phyloP scores from a whole-genome alignment of 305 asterid genomes.

The Plantago coronopus region DNA sequence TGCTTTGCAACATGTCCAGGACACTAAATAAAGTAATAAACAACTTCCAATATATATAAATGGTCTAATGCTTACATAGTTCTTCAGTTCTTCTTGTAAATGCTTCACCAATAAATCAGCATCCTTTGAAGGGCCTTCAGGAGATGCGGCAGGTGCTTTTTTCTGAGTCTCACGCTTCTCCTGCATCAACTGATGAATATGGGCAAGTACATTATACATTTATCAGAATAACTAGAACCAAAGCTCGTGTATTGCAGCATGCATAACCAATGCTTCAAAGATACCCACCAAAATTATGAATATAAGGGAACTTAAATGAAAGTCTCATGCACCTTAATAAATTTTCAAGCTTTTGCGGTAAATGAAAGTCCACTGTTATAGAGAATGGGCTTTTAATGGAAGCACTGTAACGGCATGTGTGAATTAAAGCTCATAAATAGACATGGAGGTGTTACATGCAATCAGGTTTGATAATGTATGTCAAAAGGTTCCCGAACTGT shows the following conservation, averaged over 20 bases:
- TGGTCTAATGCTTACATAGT: conserved; percentile 56
- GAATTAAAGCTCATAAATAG: conserved; percentile 21
- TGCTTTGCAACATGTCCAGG: conserved; percentile 13
- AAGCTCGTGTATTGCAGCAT: too few species aligned
- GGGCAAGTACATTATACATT: conserved; percentile 22
- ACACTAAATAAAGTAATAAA: too few species aligned
- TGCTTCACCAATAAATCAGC: conserved; percentile 65
- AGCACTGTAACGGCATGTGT: neutral
- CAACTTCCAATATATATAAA: neutral
- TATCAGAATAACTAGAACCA: too few species aligned
- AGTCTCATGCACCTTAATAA: too few species aligned
- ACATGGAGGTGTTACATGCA: conserved; percentile 4
- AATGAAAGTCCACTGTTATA: too few species aligned
- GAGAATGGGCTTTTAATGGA: too few species aligned
- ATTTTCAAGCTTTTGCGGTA: too few species aligned
- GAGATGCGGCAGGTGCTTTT: conserved; percentile 45
- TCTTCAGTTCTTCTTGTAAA: conserved; percentile 84
- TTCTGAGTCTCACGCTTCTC: conserved; percentile 66
- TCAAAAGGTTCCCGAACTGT: conserved; percentile 5
- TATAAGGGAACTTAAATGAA: neutral
- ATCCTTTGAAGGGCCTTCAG: conserved; percentile 54
- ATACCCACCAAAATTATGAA: conserved; percentile 4
- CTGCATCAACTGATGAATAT: conserved; percentile 58
- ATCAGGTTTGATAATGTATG: conserved; percentile 7
- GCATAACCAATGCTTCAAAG: too few species aligned